Evolutionary conservation across 345 rosid genomes (phyloP).

Genomic region (Raphanus raphanistrum): DNA sequence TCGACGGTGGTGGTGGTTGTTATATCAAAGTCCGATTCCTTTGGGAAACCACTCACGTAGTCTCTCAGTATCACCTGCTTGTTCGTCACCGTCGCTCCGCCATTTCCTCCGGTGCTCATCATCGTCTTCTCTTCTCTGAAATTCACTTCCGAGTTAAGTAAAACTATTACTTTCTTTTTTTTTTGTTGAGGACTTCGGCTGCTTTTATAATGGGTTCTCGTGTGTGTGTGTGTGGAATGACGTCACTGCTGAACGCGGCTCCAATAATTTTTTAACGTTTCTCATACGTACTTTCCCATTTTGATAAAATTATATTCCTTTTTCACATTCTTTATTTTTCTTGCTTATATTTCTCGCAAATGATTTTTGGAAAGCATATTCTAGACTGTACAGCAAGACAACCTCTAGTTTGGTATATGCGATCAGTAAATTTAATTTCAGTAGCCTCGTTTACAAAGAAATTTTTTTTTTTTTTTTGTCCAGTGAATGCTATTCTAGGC

Average conservation of each 20-base stretch:
- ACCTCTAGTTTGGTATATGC: no score
- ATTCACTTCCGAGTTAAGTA: neutral
- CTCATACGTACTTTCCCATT: neutral
- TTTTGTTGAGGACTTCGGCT: neutral
- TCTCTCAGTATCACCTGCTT: slow-evolving; percentile 48
- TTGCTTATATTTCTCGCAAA: neutral
- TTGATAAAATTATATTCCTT: neutral
- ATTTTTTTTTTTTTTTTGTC: no score
- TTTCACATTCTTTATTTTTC: neutral
- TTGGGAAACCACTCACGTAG: slow-evolving; percentile 48
- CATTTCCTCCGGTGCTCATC: slow-evolving; percentile 21
- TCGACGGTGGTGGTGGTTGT: slow-evolving; percentile 27
- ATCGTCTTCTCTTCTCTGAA: neutral
- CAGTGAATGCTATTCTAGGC: neutral
- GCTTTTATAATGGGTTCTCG: slow-evolving; percentile 16
- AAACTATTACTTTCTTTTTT: neutral
- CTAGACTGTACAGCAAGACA: neutral
- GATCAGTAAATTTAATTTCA: no score
- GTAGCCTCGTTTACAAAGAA: neutral
- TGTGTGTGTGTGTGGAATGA: slow-evolving; percentile 1
- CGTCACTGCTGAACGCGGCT: slow-evolving; percentile 21
- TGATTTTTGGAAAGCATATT: neutral
- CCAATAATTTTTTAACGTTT: neutral
- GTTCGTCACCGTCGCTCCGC: slow-evolving; percentile 39
- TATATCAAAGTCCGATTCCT: slow-evolving; percentile 47